phyloP scores from a whole-genome alignment of 805 yeast species.

The Debaryomyces prosopidis region DNA sequence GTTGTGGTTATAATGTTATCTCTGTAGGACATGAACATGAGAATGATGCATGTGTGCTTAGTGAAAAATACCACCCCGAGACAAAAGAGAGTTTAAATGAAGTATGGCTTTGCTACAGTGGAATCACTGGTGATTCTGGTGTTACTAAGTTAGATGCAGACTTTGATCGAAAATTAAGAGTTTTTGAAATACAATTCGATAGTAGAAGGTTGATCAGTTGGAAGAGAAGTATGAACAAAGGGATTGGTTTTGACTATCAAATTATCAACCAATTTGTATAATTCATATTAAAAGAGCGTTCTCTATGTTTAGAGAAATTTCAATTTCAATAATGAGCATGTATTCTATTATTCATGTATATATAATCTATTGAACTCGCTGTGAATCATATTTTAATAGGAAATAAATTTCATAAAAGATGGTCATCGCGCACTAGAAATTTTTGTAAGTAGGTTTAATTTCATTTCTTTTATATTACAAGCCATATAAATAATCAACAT shows the following conservation, averaged over 20 bases:
- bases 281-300: neutral
- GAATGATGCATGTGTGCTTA: conserved; percentile 41
- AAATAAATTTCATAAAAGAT: neutral
- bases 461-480: neutral
- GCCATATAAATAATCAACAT: conserved; percentile 34
- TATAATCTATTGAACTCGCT: no score
- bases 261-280: conserved; percentile 11
- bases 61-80: conserved; percentile 5
- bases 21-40: conserved; percentile 46
- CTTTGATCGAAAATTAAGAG: conserved; percentile 33
- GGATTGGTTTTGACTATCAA: conserved; percentile 30
- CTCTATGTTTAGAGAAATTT: neutral
- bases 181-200: conserved; percentile 34
- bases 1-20: conserved; percentile 36
- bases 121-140: conserved; percentile 40
- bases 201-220: conserved; percentile 31
- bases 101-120: conserved; percentile 41
- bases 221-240: conserved; percentile 31
- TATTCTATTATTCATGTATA: no score
- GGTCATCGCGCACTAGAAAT: neutral
- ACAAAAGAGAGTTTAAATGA: conserved; percentile 6
- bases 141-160: conserved; percentile 22
- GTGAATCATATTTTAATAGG: no score
- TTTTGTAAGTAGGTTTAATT: neutral
- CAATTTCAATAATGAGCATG: neutral